A percentile compares a stretch with the other conserved stretches of the same genome.
phyloP scores from a whole-genome alignment of 345 rosid species.

The Gossypium thurberi region DNA sequence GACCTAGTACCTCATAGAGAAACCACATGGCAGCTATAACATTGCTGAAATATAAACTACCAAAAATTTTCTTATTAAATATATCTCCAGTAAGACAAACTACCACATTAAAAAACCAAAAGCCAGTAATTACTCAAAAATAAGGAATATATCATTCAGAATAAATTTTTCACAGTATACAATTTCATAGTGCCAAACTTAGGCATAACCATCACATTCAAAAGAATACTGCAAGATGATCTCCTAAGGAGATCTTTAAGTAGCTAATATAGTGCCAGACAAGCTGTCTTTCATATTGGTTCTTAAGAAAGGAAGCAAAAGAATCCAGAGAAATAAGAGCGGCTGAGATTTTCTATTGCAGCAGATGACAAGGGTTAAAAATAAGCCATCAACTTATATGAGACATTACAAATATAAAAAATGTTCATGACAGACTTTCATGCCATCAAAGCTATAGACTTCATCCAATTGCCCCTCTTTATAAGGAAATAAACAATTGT shows the following conservation, averaged over 20 bases:
- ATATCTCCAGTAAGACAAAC: background rate
- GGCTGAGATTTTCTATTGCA: background rate
- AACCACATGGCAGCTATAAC: background rate
- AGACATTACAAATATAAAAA: background rate
- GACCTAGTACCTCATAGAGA: background rate
- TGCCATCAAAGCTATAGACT: background rate
- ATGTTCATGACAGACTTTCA: background rate
- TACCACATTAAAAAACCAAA: background rate
- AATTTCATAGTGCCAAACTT: background rate
- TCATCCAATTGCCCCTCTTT: background rate
- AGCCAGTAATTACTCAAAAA: slow-evolving; percentile 3
- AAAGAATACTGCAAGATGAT: background rate
- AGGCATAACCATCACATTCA: background rate
- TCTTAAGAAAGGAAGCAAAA: slow-evolving; percentile 1
- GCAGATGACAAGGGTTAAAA: background rate
- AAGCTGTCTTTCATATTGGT: background rate
- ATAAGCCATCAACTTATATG: background rate
- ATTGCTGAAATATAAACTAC: background rate
- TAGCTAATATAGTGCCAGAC: background rate
- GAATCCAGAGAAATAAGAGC: background rate
- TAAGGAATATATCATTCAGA: background rate
- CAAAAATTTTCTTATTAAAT: background rate
- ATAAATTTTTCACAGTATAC: background rate
- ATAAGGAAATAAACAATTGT: background rate
- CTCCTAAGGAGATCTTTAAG: no score